Evolutionary conservation across 2,329 filamentous ascomycete species (phyloP).

Genomic region (Paraphoma sp.): DNA sequence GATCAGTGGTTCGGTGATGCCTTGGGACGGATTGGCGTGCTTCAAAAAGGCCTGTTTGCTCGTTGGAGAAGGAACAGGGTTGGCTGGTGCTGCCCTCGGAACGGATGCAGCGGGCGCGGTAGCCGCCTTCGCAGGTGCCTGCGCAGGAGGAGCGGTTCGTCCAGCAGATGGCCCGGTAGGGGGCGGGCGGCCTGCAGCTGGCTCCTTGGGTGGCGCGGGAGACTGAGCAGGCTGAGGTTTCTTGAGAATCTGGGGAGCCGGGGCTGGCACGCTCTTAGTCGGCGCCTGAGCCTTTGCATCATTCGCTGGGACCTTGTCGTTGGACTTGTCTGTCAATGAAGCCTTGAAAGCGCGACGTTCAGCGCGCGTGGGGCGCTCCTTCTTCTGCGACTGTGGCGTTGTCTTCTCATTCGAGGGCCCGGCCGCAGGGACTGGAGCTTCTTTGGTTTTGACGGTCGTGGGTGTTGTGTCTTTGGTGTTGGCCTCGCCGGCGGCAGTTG

Average conservation of each 20-base stretch:
- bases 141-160: slow-evolving; percentile 21
- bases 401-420: slow-evolving; percentile 32
- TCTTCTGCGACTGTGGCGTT: slow-evolving; percentile 37
- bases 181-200: slow-evolving; percentile 34
- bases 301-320: slow-evolving; percentile 26
- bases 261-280: slow-evolving; percentile 28
- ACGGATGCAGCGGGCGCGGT: slow-evolving; percentile 5
- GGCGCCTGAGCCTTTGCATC: slow-evolving; percentile 33
- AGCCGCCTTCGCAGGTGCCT: slow-evolving; percentile 21
- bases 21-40: slow-evolving; percentile 80
- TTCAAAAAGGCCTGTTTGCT: slow-evolving; percentile 63
- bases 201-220: slow-evolving; percentile 37
- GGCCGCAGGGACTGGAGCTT: slow-evolving; percentile 21
- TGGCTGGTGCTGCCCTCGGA: slow-evolving; percentile 17
- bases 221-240: slow-evolving; percentile 41
- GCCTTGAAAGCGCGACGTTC: slow-evolving; percentile 49
- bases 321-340: slow-evolving; percentile 41
- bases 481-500: slow-evolving; percentile 25
- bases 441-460: slow-evolving; percentile 38
- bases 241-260: slow-evolving; percentile 48
- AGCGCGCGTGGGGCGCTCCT: slow-evolving; percentile 47
- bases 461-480: slow-evolving; percentile 35
- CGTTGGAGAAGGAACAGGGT: slow-evolving; percentile 37
- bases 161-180: slow-evolving; percentile 39
- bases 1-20: slow-evolving; percentile 83